These are phyloP conservation scores for Aspergillus mulundensis DNA, from an alignment of 495 filamentous ascomycete genomes.

Conservation along the genomic window DNA sequence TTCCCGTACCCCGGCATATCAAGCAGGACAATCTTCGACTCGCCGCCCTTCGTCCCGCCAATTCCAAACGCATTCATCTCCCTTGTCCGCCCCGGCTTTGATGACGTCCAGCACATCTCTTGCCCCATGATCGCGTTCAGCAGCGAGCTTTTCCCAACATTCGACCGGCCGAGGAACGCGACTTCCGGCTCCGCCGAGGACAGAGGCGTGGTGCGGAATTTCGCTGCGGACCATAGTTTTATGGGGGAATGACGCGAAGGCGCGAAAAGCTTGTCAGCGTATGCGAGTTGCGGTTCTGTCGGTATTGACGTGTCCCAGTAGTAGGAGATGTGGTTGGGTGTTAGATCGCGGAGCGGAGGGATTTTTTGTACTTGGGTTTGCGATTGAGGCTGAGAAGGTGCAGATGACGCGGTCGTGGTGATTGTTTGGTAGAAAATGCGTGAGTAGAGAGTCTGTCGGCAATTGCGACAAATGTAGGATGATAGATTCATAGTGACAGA, in stretches of 20 bases:
- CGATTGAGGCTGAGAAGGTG: slow-evolving; percentile 15
- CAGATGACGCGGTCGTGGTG: slow-evolving; percentile 7
- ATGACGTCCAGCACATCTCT: slow-evolving; percentile 58
- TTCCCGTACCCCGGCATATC: slow-evolving; percentile 96
- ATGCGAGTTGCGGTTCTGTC: slow-evolving; percentile 46
- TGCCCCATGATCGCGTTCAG: slow-evolving; percentile 75
- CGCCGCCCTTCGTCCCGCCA: slow-evolving; percentile 50
- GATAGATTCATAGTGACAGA: slow-evolving; percentile 5
- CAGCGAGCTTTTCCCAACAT: slow-evolving; percentile 87
- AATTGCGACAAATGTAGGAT: background rate
- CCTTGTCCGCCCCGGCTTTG: slow-evolving; percentile 70
- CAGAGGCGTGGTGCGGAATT: slow-evolving; percentile 62
- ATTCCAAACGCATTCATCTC: slow-evolving; percentile 85
- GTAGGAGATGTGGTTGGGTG: slow-evolving; percentile 37
- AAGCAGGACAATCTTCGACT: slow-evolving; percentile 59
- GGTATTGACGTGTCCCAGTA: slow-evolving; percentile 60
- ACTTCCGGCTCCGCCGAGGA: slow-evolving; percentile 49
- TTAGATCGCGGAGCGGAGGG: slow-evolving; percentile 29
- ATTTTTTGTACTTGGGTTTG: slow-evolving; percentile 4
- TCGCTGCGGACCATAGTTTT: slow-evolving; percentile 66
- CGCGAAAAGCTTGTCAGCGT: slow-evolving; percentile 60
- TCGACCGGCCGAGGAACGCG: slow-evolving; percentile 78
- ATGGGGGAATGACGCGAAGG: slow-evolving; percentile 48
- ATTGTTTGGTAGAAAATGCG: background rate
- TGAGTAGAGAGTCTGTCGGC: background rate